phyloP scores from a whole-genome alignment of 2,329 filamentous ascomycete species.

The Cladosporium austrohemisphaericum region DNA sequence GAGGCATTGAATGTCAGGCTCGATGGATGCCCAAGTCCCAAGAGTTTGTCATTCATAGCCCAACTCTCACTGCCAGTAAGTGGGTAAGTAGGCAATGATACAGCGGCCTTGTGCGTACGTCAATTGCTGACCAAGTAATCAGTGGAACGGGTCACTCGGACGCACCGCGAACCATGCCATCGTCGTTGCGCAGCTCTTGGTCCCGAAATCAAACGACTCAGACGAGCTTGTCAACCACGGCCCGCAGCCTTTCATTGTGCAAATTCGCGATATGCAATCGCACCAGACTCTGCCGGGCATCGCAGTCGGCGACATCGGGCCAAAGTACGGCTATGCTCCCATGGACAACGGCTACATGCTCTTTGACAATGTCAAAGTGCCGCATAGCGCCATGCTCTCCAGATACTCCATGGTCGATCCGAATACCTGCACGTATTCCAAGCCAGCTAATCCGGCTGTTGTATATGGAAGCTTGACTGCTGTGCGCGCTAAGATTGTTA shows the following conservation, averaged over 20 bases:
- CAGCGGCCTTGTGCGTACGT: no score
- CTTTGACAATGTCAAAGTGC: conserved; percentile 46
- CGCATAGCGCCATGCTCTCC: conserved; percentile 48
- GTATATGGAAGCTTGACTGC: conserved; percentile 51
- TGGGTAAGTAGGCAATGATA: no score
- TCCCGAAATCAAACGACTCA: conserved; percentile 36
- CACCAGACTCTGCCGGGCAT: conserved; percentile 47
- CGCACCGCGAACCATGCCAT: conserved; percentile 55
- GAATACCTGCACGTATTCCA: conserved; percentile 43
- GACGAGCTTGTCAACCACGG: conserved; percentile 43
- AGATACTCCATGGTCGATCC: conserved; percentile 48
- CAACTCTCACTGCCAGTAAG: conserved; percentile 51
- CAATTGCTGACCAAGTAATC: not conserved
- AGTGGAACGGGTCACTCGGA: conserved; percentile 52
- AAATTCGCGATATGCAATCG: conserved; percentile 48
- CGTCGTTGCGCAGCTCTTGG: conserved; percentile 50
- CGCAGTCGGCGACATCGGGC: conserved; percentile 52
- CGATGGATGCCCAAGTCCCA: conserved; percentile 44
- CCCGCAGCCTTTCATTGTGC: conserved; percentile 52
- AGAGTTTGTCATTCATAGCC: conserved; percentile 51
- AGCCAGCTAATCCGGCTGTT: conserved; percentile 46
- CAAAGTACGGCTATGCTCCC: conserved; percentile 52
- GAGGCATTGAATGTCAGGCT: conserved; percentile 48
- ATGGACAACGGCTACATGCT: conserved; percentile 56
- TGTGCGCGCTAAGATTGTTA: conserved; percentile 46